phyloP scores from a whole-genome alignment of 1,139 yeast genomes.

The Pichia sp. region DNA sequence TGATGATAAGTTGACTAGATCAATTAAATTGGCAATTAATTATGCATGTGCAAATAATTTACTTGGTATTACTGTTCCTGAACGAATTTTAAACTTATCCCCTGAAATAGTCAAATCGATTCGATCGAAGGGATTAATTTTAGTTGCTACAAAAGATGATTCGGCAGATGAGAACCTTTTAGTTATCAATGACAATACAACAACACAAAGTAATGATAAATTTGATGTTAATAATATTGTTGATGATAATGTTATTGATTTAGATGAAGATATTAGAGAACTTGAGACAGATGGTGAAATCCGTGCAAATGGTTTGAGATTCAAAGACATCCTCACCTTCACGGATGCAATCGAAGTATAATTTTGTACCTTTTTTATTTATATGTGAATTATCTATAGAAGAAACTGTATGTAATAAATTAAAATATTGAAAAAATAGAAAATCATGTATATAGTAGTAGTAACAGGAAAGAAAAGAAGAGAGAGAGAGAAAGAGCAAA shows the following conservation, averaged over 20 bases:
- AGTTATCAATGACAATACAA: background rate
- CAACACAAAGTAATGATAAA: background rate
- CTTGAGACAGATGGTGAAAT: slow-evolving; percentile 37
- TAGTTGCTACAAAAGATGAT: slow-evolving; percentile 57
- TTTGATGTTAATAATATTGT: slow-evolving; percentile 20
- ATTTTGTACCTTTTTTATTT: slow-evolving; percentile 11
- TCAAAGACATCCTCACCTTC: slow-evolving; percentile 60
- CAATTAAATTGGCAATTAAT: slow-evolving; percentile 55
- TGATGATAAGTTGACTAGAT: slow-evolving; percentile 37
- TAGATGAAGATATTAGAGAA: slow-evolving; percentile 8
- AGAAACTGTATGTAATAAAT: background rate
- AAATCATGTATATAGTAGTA: too few species aligned
- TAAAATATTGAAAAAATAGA: too few species aligned
- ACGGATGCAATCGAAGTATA: slow-evolving; percentile 64
- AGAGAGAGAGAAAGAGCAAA: too few species aligned
- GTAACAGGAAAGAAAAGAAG: too few species aligned
- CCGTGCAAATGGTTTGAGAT: slow-evolving; percentile 72
- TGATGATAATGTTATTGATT: slow-evolving; percentile 19
- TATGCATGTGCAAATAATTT: slow-evolving; percentile 80
- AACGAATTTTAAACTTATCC: slow-evolving; percentile 61
- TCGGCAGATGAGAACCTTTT: slow-evolving; percentile 9
- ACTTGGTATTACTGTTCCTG: slow-evolving; percentile 75
- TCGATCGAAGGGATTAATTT: slow-evolving; percentile 71
- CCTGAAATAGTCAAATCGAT: slow-evolving; percentile 73
- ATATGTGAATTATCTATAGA: background rate